These are phyloP conservation scores for Suillus fuscotomentosus DNA, from an alignment of 768 basidiomycete species.

Conservation along the genomic window DNA sequence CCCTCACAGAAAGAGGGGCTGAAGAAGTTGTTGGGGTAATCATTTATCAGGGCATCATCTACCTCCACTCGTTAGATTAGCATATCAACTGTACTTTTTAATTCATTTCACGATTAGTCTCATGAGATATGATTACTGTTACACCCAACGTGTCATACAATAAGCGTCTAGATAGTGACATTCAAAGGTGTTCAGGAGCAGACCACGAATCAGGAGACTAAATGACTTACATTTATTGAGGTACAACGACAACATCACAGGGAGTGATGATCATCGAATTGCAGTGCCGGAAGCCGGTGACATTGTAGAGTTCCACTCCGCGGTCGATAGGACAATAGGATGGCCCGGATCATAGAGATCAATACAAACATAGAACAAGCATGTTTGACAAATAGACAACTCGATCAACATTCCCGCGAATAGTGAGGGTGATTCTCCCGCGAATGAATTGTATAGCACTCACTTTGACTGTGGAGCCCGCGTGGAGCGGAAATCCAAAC, in stretches of 20 bases:
- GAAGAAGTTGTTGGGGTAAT: constrained; percentile 57
- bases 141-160: not conserved
- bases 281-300: constrained; percentile 1
- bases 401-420: not conserved
- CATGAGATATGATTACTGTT: not conserved
- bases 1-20: constrained; percentile 78
- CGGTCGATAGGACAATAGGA: not conserved
- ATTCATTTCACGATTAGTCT: not conserved
- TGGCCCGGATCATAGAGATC: not conserved
- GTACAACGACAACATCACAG: not conserved
- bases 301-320: not conserved
- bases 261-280: not conserved
- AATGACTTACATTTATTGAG: not conserved
- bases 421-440: not conserved
- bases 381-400: too few relatives aligned
- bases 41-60: not conserved
- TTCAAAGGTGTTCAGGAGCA: not conserved
- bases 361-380: not conserved
- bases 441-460: not conserved
- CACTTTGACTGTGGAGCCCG: not conserved
- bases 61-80: constrained; percentile 4
- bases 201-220: not conserved
- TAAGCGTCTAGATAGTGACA: constrained; percentile 3
- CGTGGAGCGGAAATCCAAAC: not conserved
- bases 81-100: constrained; percentile 10